Base-by-base conservation (phyloP, 139 green algal genomes). In the Penium margaritaceum region DNA sequence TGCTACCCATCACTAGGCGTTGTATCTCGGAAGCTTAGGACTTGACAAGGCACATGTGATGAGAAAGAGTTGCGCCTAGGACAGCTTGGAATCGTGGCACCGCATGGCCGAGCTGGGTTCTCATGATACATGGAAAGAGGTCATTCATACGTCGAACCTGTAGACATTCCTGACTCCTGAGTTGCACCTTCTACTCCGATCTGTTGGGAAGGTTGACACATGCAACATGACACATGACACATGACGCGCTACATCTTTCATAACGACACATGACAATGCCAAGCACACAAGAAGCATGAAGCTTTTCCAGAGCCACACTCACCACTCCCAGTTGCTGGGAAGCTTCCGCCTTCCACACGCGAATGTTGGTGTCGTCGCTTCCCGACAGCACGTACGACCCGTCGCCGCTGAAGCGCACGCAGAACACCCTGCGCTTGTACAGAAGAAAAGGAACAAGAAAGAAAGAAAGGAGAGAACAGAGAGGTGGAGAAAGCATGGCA, bases 381-480 rank as follows among this genome's bases (percentile, higher is more conserved):
- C 88, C 94, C 5, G 81, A 91, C 81, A 96, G 92, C 7, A 99
- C 90, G 75, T 98, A 99, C 9, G 84, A 85, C 2, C 80, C 94
- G 66, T 99, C 94, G 0, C 90, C 90, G 51, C 73, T 90, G 86
- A 95, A 99, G 6, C 85, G 41, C 54, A 65, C 69, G 30, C 41
- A 65, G 39, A 86, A 85, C 58, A 88, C 77, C 15, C 78, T 79
- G 67, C n/a, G n/a, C n/a, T n/a, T n/a, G n/a, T n/a, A n/a, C n/a
- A n/a, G n/a, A n/a, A n/a, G n/a, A n/a, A 29, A 24, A 24, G 1
- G 35, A 51, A 60, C 14, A 2, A 19, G 17, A 24, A 58, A 24
- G 17, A 27, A 24, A 19, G 47, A 27, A 19, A 27, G 47, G 12
- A 58, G 3, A 67, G 60, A 60, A 5, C 4, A 27, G 2, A 24